Percentiles rank a stretch among this genome's conserved stretches.
These are phyloP conservation scores for Martensiomyces pterosporus DNA, from an alignment of 192 early-diverging fungal species.

Conservation along the genomic window DNA sequence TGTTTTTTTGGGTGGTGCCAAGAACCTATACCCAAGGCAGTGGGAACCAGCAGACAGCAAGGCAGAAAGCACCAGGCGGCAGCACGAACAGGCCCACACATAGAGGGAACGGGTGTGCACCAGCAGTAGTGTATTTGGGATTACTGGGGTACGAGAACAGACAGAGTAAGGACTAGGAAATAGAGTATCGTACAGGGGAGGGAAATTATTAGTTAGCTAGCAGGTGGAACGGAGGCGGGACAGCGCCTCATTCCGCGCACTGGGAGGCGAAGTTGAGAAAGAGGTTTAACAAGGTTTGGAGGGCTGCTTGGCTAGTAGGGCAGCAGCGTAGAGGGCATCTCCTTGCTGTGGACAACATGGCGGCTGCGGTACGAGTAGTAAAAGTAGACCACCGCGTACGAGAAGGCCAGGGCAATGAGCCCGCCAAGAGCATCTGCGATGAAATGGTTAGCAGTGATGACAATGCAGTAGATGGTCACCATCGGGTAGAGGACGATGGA, in stretches of 20 bases:
- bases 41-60: no score
- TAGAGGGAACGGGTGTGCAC: no score
- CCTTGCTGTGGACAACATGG: slow-evolving; percentile 12
- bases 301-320: slow-evolving; percentile 11
- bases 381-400: slow-evolving; percentile 36
- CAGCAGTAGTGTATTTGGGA: no score
- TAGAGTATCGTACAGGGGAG: slow-evolving; percentile 14
- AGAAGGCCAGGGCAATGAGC: slow-evolving; percentile 38
- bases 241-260: no score
- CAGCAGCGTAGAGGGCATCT: slow-evolving; percentile 8
- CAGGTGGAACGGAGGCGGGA: slow-evolving; percentile 7
- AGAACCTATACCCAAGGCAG: no score
- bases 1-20: no score
- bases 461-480: slow-evolving; percentile 50
- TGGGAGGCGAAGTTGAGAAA: no score
- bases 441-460: slow-evolving; percentile 50
- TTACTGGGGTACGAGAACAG: background rate
- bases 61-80: no score
- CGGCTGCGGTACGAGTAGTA: slow-evolving; percentile 34
- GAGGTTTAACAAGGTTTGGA: background rate
- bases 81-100: no score
- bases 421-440: slow-evolving; percentile 45
- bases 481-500: slow-evolving; percentile 39
- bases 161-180: background rate
- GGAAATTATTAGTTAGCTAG: background rate